phyloP scores from a whole-genome alignment of 2,329 filamentous ascomycete species.

The Hypomyces rosellus region DNA sequence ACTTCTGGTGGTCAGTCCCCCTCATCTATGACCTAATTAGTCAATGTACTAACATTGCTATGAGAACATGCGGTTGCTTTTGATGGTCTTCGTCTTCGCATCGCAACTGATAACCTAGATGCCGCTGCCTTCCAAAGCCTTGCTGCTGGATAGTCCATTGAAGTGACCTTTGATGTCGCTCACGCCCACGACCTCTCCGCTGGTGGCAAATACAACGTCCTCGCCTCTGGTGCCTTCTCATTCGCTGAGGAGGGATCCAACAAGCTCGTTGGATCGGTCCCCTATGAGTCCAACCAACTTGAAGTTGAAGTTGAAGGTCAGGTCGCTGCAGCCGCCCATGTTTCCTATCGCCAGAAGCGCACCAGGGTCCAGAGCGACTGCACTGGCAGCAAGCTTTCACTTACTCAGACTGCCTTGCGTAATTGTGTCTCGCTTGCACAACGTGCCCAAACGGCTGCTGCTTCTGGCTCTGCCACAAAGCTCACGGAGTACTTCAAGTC shows the following conservation, averaged over 20 bases:
- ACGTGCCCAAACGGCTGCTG: constrained; percentile 44
- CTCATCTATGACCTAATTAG: neutral
- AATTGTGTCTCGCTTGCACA: constrained; percentile 50
- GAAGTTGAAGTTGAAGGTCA: constrained; percentile 50
- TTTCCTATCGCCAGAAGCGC: constrained; percentile 44
- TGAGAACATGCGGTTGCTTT: constrained; percentile 39
- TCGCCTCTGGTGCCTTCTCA: constrained; percentile 50
- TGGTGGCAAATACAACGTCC: constrained; percentile 51
- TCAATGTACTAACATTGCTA: neutral
- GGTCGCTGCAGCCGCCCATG: constrained; percentile 44
- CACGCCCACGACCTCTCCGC: constrained; percentile 46
- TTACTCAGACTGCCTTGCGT: constrained; percentile 44
- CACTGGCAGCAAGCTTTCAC: constrained; percentile 38
- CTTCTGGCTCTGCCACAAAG: constrained; percentile 42
- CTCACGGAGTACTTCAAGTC: constrained; percentile 60
- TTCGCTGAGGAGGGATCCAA: constrained; percentile 46
- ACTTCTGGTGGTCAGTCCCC: constrained; percentile 39
- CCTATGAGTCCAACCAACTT: constrained; percentile 54
- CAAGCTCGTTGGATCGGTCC: constrained; percentile 47
- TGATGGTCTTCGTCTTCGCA: constrained; percentile 46
- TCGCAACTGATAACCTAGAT: constrained; percentile 38
- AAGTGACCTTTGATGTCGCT: constrained; percentile 48
- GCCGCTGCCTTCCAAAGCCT: constrained; percentile 46
- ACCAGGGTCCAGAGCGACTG: constrained; percentile 48
- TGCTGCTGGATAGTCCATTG: constrained; percentile 42